A percentile compares a stretch with the other conserved stretches of the same genome.
phyloP scores from a whole-genome alignment of 2,329 filamentous ascomycete species.

The Ophiosphaerella narmari region DNA sequence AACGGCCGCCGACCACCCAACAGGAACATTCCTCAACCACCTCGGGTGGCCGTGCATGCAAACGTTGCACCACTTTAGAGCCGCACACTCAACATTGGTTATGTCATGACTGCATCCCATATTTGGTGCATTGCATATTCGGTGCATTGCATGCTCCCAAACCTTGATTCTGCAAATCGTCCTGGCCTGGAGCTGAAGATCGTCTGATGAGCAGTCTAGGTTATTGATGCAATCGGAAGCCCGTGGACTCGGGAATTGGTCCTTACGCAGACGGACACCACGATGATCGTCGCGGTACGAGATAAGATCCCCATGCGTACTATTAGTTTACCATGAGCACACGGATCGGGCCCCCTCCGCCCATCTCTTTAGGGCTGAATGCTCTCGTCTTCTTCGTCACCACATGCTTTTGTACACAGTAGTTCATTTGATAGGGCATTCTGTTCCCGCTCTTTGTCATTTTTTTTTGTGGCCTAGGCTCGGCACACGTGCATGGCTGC shows the following conservation, averaged over 20 bases:
- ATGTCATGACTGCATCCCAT: conserved; percentile 10
- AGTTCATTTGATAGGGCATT: too few species aligned
- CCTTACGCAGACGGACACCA: conserved; percentile 1
- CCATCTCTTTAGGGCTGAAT: neutral
- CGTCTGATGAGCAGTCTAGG: conserved; percentile 24
- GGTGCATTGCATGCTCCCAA: neutral
- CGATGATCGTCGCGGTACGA: conserved; percentile 15
- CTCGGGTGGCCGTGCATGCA: conserved; percentile 2
- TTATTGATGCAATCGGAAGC: conserved; percentile 2
- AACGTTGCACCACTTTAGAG: conserved; percentile 17
- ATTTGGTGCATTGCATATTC: conserved; percentile 2
- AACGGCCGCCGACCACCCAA: conserved; percentile 14
- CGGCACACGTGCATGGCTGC: neutral
- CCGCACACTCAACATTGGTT: conserved; percentile 8
- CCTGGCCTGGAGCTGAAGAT: conserved; percentile 14
- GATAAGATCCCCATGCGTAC: neutral
- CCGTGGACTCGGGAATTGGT: conserved; percentile 14
- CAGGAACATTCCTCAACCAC: conserved; percentile 5
- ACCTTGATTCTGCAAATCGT: conserved; percentile 5
- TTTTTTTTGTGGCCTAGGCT: too few species aligned
- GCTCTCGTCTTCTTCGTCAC: neutral
- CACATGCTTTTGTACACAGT: neutral
- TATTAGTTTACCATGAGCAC: neutral
- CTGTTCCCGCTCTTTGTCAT: too few species aligned
- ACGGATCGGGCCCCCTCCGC: neutral